Evolutionary conservation across 2,329 filamentous ascomycete species (phyloP).

Genomic region (Orbilia javanica): DNA sequence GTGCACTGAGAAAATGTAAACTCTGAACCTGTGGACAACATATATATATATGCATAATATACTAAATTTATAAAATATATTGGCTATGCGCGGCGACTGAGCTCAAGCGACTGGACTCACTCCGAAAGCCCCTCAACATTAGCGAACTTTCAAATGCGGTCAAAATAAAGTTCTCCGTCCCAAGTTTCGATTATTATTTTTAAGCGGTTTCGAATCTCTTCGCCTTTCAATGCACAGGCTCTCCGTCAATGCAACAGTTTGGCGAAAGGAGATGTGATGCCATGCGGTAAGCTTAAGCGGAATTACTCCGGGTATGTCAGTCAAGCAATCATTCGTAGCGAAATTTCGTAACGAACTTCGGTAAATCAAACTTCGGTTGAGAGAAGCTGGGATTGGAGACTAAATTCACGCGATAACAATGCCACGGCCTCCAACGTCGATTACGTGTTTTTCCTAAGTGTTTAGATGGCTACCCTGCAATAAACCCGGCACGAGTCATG

Average conservation of each 20-base stretch:
- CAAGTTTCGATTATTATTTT: neutral
- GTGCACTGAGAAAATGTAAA: too few relatives aligned
- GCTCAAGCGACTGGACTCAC: neutral
- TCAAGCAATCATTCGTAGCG: neutral
- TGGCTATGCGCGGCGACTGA: too few relatives aligned
- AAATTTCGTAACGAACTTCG: neutral
- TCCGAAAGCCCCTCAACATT: neutral
- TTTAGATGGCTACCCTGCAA: neutral
- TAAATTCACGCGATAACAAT: too few relatives aligned
- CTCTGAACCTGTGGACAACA: too few relatives aligned
- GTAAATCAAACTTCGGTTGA: neutral
- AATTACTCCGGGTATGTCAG: neutral
- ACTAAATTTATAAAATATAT: too few relatives aligned
- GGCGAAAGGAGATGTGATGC: neutral
- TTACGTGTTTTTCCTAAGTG: too few relatives aligned
- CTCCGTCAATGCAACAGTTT: neutral
- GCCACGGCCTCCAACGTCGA: too few relatives aligned
- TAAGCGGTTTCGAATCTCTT: neutral
- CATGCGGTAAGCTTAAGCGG: slow-evolving; percentile 10
- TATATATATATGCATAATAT: too few relatives aligned
- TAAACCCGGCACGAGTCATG: neutral
- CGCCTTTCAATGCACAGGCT: neutral
- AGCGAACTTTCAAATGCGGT: neutral
- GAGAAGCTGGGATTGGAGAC: too few relatives aligned
- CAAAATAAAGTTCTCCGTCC: neutral